Conservation (phyloP, 225 moss, liverwort and hornwort genomes). For the Marchantia paleacea region DNA sequence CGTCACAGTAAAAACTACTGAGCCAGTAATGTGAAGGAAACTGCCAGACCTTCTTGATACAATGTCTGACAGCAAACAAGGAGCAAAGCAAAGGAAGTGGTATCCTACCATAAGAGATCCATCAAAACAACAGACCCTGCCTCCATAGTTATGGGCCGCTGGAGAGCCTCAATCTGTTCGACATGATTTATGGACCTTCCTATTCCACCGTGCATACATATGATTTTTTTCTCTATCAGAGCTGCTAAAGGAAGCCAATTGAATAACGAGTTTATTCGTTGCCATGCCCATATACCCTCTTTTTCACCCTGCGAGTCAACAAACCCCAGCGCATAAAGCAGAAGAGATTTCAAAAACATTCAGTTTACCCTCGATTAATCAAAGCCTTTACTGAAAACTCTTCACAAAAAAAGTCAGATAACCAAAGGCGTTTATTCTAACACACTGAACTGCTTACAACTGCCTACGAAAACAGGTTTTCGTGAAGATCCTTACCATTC, state of each 20-base stretch:
- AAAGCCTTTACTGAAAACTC: not conserved
- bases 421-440: not conserved
- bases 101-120: conserved; percentile 78
- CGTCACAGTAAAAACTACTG: too few species aligned
- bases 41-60: too few species aligned
- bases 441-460: too few species aligned
- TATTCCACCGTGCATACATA: conserved; percentile 99
- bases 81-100: too few species aligned
- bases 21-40: too few species aligned
- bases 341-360: not conserved
- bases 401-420: not conserved
- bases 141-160: conserved; percentile 97
- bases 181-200: conserved; percentile 89
- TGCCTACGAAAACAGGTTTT: conserved; percentile 5
- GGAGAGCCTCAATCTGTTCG: conserved; percentile 90
- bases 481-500: conserved; percentile 52
- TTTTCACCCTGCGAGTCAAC: conserved; percentile 63
- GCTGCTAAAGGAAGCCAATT: conserved; percentile 98
- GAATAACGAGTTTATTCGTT: conserved; percentile 89
- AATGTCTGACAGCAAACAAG: too few species aligned
- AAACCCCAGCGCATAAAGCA: not conserved
- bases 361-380: too few species aligned
- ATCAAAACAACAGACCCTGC: conserved; percentile 97
- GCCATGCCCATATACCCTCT: conserved; percentile 98
- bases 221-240: conserved; percentile 92